Evolutionary conservation across 208 protist genomes (phyloP), one percentile per base, ranked within the genome.

Genomic region (Wallacemonas sp.): DNA sequence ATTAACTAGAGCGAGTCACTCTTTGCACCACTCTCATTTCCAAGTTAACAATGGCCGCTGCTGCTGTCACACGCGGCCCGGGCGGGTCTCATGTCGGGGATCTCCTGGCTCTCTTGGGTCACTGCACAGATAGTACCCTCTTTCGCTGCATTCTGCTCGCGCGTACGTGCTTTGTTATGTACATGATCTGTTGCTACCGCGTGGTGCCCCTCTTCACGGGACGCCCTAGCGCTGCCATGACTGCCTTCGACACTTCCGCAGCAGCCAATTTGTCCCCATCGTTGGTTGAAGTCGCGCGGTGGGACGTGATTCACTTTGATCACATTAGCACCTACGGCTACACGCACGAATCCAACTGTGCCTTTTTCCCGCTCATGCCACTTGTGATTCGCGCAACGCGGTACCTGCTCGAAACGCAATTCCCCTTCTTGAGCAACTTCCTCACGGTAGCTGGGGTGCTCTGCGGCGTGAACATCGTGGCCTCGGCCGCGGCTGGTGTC

Each of bases 291-390:
- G 69, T 88, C 44, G 70, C 80, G 21, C 66, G 84, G 36, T 94
- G 84, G 82, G 88, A 94, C 61, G 75, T 63, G 39, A 83, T 90
- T 21, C 85, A 94, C 73, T 88, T 84, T 62, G 86, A 77, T 66
- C 83, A 86, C 63, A 90, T 92, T 46, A 84, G 83, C 21, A 71
- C 70, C 2, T 44, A 87, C 60, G 85, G 88, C 17, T 95, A 95
- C 77, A 77, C 81, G 1, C 79, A 89, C 61, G 88, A 95, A 47
- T 87, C 79, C 30, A 61, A 72, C 46, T 63, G 73, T 21, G 88
- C 72, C 3, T 95, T 95, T 51, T 95, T 92, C 42, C 88, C 88
- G 14, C 60, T 86, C 28, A 27, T 92, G 46, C 85, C 88, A 12
- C 41, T 62, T 2, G 17, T 92, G 3, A 77, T 95, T 26, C 78